Base-by-base conservation (phyloP, 2,329 filamentous ascomycete species). In the Setomelanomma holmii region DNA sequence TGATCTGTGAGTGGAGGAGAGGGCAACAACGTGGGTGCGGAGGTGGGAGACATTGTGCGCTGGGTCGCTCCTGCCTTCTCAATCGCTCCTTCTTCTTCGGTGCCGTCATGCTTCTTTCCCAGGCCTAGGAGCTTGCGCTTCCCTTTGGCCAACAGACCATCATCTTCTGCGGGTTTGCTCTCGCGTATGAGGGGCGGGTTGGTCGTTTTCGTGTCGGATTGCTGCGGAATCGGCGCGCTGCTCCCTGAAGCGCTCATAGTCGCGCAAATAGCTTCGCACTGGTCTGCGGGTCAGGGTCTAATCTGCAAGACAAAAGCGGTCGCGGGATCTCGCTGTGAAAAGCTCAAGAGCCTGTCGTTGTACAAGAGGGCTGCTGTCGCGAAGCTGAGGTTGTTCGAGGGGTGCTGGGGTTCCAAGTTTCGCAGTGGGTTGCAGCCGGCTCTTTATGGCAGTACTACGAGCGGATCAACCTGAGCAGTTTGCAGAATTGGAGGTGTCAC, bases 121-220 rank as follows among this genome's bases (percentile, higher is more conserved):
- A 76, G 52, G 14, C 68, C 71, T 12, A 75, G 62, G 17, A 76
- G 55, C 60, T 73, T 73, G 52, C 66, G 67, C 63, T 75, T 76
- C 30, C 67, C 70, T 50, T 73, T 73, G 21, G 59, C 63, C 42
- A 72, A 44, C 6, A 74, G 54, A 34, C 66, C 50, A 45, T 58
- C 59, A 35, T 66, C 64, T 40, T 64, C 66, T n/a, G 54, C 51
- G 7, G 67, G 43, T 48, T 61, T 66, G 53, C 51, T 60, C 38
- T 67, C 66, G 40, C 53, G 49, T 38, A 46, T 55, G 19, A 56
- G 44, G 38, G 60, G 53, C 45, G 65, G 53, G 49, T 53, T 49
- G 53, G 67, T 49, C 53, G 56, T 24, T 41, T 46, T 47, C 41
- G 51, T 36, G 43, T 51, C 54, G 53, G 49, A 24, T 49, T 50